Evolutionary conservation across 805 yeast species (phyloP).

Genomic region (Kluyveromyces nonfermentans): DNA sequence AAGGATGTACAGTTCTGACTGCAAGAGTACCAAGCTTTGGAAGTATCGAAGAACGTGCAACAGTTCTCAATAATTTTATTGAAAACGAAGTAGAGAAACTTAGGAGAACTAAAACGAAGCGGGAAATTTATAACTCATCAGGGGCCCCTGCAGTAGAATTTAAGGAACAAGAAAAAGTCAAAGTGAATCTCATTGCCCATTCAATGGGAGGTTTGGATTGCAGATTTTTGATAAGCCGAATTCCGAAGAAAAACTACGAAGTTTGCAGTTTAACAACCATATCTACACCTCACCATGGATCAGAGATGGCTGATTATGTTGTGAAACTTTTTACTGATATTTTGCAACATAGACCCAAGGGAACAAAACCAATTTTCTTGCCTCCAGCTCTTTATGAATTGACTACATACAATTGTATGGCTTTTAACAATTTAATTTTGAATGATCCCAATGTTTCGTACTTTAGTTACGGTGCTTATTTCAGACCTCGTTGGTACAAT

Average conservation of each 20-base stretch:
- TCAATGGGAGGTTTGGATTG: conserved; percentile 94
- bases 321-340: conserved; percentile 27
- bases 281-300: conserved; percentile 83
- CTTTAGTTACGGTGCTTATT: conserved; percentile 76
- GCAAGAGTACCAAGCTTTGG: conserved; percentile 82
- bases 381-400: conserved; percentile 52
- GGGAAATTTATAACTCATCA: conserved; percentile 18
- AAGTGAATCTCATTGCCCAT: conserved; percentile 73
- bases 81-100: conserved; percentile 17
- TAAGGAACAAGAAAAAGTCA: conserved; percentile 29
- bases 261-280: conserved; percentile 75
- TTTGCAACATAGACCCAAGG: conserved; percentile 19
- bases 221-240: conserved; percentile 57
- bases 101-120: conserved; percentile 12
- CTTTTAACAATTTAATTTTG: conserved; percentile 43
- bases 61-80: conserved; percentile 44
- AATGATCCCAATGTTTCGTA: conserved; percentile 59
- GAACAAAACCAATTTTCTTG: conserved; percentile 9
- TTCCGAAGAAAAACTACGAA: conserved; percentile 39
- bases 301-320: conserved; percentile 70
- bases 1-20: conserved; percentile 61
- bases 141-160: conserved; percentile 4
- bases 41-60: conserved; percentile 60
- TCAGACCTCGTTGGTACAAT: conserved; percentile 52
- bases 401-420: conserved; percentile 43